Conservation (phyloP, 2,329 filamentous ascomycete species). For the Ophiostoma himal-ulmi region DNA sequence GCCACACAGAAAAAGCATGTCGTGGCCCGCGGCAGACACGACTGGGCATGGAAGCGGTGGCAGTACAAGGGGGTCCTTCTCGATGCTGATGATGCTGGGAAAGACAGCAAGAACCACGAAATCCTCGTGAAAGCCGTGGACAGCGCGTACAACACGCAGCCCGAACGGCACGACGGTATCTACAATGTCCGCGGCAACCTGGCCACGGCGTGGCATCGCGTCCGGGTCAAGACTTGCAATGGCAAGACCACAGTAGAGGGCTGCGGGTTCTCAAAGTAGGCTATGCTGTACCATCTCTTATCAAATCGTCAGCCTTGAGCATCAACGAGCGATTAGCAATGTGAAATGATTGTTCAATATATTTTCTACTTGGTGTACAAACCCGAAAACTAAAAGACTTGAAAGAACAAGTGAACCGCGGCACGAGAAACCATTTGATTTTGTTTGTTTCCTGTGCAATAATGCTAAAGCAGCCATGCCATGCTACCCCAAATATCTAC, state of each 20-base stretch:
- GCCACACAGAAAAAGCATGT: background rate
- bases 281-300: background rate
- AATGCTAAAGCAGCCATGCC: background rate
- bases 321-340: no score
- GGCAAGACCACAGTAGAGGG: constrained; percentile 25
- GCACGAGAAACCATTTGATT: background rate
- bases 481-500: background rate
- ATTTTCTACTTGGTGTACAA: background rate
- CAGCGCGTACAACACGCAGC: constrained; percentile 61
- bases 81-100: constrained; percentile 20
- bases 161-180: constrained; percentile 53
- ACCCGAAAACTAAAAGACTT: background rate
- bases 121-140: constrained; percentile 62
- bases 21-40: constrained; percentile 31
- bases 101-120: constrained; percentile 33
- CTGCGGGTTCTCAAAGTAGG: constrained; percentile 23
- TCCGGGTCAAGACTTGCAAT: constrained; percentile 33
- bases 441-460: background rate
- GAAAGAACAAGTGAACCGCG: no score
- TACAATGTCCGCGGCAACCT: constrained; percentile 62
- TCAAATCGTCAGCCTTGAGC: no score
- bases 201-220: constrained; percentile 61
- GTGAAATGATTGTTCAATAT: background rate
- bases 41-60: constrained; percentile 63
- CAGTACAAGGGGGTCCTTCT: constrained; percentile 44